Evolutionary conservation across 2,329 filamentous ascomycete species (phyloP).

Genomic region (Aspergillus sp.): DNA sequence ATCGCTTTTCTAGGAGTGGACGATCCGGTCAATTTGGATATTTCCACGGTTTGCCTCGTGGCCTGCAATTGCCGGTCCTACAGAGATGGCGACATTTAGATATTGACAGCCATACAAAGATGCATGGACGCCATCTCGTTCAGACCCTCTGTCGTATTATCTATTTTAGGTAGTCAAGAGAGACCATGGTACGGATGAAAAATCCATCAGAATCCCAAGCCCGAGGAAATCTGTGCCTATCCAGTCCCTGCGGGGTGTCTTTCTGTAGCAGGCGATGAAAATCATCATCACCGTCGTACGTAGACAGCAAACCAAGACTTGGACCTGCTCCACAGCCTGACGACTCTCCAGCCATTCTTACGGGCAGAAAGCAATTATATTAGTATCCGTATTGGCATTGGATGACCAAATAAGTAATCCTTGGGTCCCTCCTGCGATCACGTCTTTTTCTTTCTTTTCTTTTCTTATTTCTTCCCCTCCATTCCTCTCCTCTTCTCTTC

Average conservation of each 20-base stretch:
- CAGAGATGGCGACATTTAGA: not conserved
- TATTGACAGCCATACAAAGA: not conserved
- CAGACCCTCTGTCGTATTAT: not conserved
- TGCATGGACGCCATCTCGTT: not conserved
- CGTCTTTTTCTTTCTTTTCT: constrained; percentile 6
- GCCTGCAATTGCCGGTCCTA: too few relatives aligned
- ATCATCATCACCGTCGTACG: constrained; percentile 5
- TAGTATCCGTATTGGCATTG: constrained; percentile 5
- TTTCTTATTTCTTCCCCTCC: constrained; percentile 3
- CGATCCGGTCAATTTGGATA: too few relatives aligned
- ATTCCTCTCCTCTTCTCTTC: constrained; percentile 2
- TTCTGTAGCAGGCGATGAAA: not conserved
- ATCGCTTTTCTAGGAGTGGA: constrained; percentile 8
- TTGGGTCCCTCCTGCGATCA: not conserved
- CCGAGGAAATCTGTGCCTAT: too few relatives aligned
- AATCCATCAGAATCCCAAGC: too few relatives aligned
- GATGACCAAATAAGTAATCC: constrained; percentile 1
- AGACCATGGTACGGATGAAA: not conserved
- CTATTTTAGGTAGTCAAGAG: not conserved
- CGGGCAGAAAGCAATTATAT: not conserved
- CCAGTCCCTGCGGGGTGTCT: too few relatives aligned
- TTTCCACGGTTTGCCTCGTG: too few relatives aligned
- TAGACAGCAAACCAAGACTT: constrained; percentile 7
- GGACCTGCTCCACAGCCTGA: constrained; percentile 9
- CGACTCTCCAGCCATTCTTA: constrained; percentile 2